Conservation (phyloP, 371 early-diverging fungal species). For the Parasitella parasitica region DNA sequence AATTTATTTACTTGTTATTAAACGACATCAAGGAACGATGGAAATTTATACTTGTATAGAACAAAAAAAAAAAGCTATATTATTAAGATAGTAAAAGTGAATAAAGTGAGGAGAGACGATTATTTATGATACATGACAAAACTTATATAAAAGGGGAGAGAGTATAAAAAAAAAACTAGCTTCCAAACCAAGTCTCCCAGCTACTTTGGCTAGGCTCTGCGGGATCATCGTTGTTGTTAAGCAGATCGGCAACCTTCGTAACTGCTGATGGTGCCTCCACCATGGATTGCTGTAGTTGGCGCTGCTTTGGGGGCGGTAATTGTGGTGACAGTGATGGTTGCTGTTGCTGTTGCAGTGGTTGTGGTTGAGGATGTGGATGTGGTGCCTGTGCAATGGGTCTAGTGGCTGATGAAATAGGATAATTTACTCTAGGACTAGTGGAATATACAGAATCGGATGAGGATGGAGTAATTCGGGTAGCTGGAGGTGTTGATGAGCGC, state of each 20-base stretch:
- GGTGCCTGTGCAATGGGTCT: background rate
- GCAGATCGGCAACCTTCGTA: conserved; percentile 49
- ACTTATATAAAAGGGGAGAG: background rate
- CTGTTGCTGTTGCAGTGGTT: background rate
- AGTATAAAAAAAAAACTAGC: background rate
- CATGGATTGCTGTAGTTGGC: background rate
- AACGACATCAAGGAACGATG: background rate
- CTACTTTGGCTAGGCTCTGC: conserved; percentile 39
- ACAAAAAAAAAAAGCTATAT: background rate
- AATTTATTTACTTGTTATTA: background rate
- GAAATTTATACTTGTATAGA: background rate
- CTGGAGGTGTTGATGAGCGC: conserved; percentile 7
- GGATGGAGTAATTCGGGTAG: conserved; percentile 6
- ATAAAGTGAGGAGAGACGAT: background rate
- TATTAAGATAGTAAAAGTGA: background rate
- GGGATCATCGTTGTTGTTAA: conserved; percentile 49
- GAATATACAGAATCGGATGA: background rate
- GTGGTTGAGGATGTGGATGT: background rate
- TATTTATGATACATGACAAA: background rate
- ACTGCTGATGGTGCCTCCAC: conserved; percentile 27
- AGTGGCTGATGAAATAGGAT: conserved; percentile 7
- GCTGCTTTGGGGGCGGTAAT: conserved; percentile 9
- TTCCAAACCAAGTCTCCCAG: conserved; percentile 55
- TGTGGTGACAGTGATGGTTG: conserved; percentile 10
- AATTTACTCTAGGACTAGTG: background rate